Percentiles rank a stretch among this genome's conserved stretches.
Conservation (phyloP, 2,329 filamentous ascomycete species). For the Claviceps sp. region DNA sequence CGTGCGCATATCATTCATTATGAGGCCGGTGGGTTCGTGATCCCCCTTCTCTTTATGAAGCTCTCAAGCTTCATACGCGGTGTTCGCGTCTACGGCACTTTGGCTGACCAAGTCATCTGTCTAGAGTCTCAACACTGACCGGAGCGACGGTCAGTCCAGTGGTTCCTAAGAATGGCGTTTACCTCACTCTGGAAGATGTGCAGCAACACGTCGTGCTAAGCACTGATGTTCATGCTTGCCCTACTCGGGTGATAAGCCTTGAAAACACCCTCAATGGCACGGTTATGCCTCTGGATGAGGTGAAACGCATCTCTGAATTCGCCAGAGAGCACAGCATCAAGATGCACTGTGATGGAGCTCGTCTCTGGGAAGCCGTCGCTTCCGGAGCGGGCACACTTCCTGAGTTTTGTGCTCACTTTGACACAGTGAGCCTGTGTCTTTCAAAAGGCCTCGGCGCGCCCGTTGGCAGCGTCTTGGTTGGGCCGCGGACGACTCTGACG, state of each 20-base stretch:
- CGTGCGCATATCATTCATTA: constrained; percentile 63
- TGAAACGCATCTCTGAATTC: constrained; percentile 55
- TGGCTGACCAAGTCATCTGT: constrained; percentile 8
- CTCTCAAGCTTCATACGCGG: not conserved
- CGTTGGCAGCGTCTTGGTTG: constrained; percentile 62
- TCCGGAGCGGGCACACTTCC: constrained; percentile 53
- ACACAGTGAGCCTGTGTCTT: constrained; percentile 67
- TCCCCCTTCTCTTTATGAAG: not conserved
- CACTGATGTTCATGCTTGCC: constrained; percentile 64
- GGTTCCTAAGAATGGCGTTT: constrained; percentile 53
- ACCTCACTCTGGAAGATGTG: constrained; percentile 69
- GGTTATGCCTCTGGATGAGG: constrained; percentile 63
- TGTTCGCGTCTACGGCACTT: not conserved
- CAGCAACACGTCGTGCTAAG: constrained; percentile 48
- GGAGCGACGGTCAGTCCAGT: constrained; percentile 58
- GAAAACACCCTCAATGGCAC: constrained; percentile 78
- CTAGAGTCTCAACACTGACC: constrained; percentile 54
- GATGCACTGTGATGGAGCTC: constrained; percentile 67
- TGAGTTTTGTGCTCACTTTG: constrained; percentile 56
- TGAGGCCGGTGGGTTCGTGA: constrained; percentile 45
- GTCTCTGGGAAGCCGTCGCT: constrained; percentile 70
- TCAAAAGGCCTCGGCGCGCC: constrained; percentile 74
- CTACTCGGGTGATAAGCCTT: constrained; percentile 67
- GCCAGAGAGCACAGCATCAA: constrained; percentile 49
- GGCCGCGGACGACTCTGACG: constrained; percentile 22